Evolutionary conservation across 768 basidiomycete species (phyloP), one percentile per base, ranked within the genome.

Genomic region (Mycena galopus): DNA sequence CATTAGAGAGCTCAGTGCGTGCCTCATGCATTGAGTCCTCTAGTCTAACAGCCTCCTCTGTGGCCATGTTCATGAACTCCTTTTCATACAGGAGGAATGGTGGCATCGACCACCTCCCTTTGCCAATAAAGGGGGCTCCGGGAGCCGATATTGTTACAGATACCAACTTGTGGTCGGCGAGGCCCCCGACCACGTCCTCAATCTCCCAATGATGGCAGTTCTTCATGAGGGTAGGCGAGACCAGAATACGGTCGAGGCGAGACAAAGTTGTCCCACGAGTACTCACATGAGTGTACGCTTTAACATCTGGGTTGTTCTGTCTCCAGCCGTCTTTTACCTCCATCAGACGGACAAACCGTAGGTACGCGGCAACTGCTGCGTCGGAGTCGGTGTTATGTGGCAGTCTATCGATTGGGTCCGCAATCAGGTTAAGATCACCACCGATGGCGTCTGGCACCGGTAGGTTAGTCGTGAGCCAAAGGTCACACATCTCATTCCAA

Each of bases 401-500:
- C 10, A 67, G 21, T 5, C 66, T 27, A 30, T 67, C 57, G 3
- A 59, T 19, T n/a, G 39, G 1, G 3, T 47, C 77, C 32, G 79
- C 74, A 0, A 75, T 68, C 0, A 79, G 3, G 68, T 82, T 82
- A 37, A 80, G 78, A 51, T 82, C 79, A 0, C 79, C 78, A 0
- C 76, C 33, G 3, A 78, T 27, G 0, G 19, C 61, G 25, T 17
- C 61, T 25, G 21, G 37, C n/a, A n/a, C n/a, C n/a, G n/a, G n/a
- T n/a, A n/a, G n/a, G n/a, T n/a, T n/a, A n/a, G n/a, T n/a, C n/a
- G 29, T 53, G 2, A 39, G 51, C 39, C 56, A 35, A 0, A 79
- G 19, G 0, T 39, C 42, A 7, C 53, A 23, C 29, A 71, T 17
- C 10, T 42, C 8, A 32, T 25, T n/a, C 79, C 79, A 80, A 71